Evolutionary conservation across 345 rosid species (phyloP), one percentile per base, ranked within the genome.

Genomic region (Microcos paniculata): DNA sequence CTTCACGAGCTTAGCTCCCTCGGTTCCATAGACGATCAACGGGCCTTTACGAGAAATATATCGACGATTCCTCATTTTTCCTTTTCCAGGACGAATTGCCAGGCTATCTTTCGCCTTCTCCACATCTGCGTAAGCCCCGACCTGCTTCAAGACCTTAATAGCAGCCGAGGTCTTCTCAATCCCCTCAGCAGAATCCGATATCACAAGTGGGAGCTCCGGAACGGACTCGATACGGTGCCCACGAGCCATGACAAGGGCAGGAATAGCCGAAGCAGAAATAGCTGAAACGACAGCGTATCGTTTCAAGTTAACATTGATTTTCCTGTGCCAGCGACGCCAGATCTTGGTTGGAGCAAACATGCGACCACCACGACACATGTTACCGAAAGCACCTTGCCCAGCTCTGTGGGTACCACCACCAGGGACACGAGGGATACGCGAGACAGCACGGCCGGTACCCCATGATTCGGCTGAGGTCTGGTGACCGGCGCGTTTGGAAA

Each of bases 321-420:
- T 83, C 1, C 92, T 79, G 78, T 90, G 94, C 94, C 94, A 90
- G n/a, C 90, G 82, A 69, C 94, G 90, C 94, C 94, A 90, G 90
- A 86, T 90, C 85, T 87, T 88, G 49, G 94, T 90, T 0, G 94
- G 94, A 42, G 94, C 94, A 55, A 90, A 90, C 94, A 90, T 90
- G 45, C 94, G 87, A 0, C 94, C 94, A 13, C 94, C 94, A 4
- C 94, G 89, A 56, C 94, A 90, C 94, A 90, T 90, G 87, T 90
- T 90, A 0, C 94, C 94, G 38, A 88, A 90, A 49, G 94, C 94
- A 10, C 92, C 98, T 85, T 94, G 98, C 11, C 98, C 98, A 2
- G 98, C 98, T 1, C 98, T 92, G 92, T 94, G 98, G 52, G 98
- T 94, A 11, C 98, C 98, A 12, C 98, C 98, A 0, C 98, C 98